Base-by-base conservation (phyloP, 2,329 filamentous ascomycete species). In the Elsinoe necatrix region DNA sequence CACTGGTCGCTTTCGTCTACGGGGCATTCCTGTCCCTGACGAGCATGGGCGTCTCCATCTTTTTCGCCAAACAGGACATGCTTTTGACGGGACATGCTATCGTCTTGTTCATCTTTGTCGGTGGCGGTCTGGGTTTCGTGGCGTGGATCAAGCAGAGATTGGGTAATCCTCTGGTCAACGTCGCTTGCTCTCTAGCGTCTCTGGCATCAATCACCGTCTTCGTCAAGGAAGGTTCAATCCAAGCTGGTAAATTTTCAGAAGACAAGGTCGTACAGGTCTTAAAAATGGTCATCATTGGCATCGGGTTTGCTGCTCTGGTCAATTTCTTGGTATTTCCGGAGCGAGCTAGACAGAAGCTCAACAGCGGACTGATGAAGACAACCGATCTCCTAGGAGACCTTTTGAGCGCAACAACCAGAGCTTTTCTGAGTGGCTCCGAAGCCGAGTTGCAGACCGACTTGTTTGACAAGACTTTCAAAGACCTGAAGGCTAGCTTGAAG, bases 211-310 rank as follows among this genome's bases (percentile, higher is more conserved):
- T 96, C 66, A 91, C 87, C 1, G 82, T 95, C 45, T 75, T 96
- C 60, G 95, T 92, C 9, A 95, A 95, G 71, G 92, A 96, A 70
- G 90, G 89, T 52, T 84, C 89, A 1, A 84, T 96, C 0, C 88
- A 95, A 64, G 83, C 80, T 31, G 89, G 87, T 4, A 84, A 85
- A 54, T 89, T 95, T 65, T 90, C 87, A 0, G 83, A 87, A 63
- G 82, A 82, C 58, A 95, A 95, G 71, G 86, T 95, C 54, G 75
- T 83, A 0, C 88, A 95, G 69, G 84, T 92, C 23, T 73, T 93
- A 64, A 89, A 90, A 68, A 91, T 95, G 80, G 78, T 95, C 45
- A 69, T 87, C n/a, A 82, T 92, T 73, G 89, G 87, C 27, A 85
- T 92, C 29, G 71, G 79, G 16, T 82, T 82, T 57, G 85, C 87